phyloP scores from a whole-genome alignment of 2,329 filamentous ascomycete genomes.

The Phialemonium atrogriseum region DNA sequence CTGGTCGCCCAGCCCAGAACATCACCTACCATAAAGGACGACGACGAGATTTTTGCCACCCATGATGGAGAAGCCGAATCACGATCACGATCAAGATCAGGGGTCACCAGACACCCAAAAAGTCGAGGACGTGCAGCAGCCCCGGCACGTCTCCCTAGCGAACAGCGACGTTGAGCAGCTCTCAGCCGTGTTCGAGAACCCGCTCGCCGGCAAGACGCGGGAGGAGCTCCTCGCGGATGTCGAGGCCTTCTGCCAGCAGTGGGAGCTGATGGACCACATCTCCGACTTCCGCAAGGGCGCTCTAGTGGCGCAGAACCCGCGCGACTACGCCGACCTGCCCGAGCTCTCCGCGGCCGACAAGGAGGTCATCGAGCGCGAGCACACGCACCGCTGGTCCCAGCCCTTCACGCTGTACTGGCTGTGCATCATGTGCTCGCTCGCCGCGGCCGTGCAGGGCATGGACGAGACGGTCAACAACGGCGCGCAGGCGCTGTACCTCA shows the following conservation, averaged over 20 bases:
- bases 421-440: conserved; percentile 57
- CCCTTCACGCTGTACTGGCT: conserved; percentile 57
- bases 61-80: no score
- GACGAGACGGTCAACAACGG: conserved; percentile 65
- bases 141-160: no score
- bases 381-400: conserved; percentile 61
- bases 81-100: no score
- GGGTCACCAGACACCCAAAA: no score
- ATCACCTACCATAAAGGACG: no score
- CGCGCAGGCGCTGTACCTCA: conserved; percentile 56
- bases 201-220: conserved; percentile 28
- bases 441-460: conserved; percentile 64
- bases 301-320: conserved; percentile 44
- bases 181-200: no score
- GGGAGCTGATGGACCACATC: conserved; percentile 48
- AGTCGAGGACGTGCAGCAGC: no score
- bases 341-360: conserved; percentile 51
- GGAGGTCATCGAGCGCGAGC: conserved; percentile 49
- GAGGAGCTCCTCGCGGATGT: conserved; percentile 47
- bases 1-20: no score
- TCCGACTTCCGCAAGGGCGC: conserved; percentile 52
- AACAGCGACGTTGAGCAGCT: no score
- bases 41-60: no score
- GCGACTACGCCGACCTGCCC: conserved; percentile 38
- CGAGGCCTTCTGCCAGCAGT: conserved; percentile 46